phyloP scores from a whole-genome alignment of 305 asterid genomes.

The Fraxinus velutina region DNA sequence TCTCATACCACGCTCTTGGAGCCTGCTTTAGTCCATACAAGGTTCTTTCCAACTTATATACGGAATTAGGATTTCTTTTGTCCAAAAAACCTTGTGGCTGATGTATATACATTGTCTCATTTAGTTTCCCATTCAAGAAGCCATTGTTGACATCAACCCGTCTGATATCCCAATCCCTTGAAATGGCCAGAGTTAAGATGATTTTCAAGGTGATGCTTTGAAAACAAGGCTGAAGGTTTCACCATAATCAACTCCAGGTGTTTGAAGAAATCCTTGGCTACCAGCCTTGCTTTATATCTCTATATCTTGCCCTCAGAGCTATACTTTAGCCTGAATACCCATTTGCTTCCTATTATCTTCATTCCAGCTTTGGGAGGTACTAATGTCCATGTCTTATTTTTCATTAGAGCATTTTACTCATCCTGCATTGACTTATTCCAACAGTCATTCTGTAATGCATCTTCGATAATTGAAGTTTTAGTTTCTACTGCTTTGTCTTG shows the following conservation, averaged over 20 bases:
- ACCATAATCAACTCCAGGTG: neutral
- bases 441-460: neutral
- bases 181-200: neutral
- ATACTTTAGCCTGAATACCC: neutral
- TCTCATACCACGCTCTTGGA: neutral
- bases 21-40: neutral
- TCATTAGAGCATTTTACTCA: neutral
- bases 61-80: neutral
- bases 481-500: neutral
- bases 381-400: neutral
- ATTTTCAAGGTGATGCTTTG: neutral
- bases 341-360: neutral
- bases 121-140: neutral
- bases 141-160: neutral
- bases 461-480: neutral
- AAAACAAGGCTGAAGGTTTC: neutral
- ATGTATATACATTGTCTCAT: neutral
- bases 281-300: neutral
- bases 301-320: neutral
- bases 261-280: neutral
- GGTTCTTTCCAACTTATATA: too few relatives aligned
- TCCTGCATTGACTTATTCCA: neutral
- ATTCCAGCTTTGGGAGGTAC: neutral
- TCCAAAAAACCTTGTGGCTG: neutral
- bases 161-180: neutral